A percentile compares a stretch with the other conserved stretches of the same genome.
Conservation (phyloP, 2,329 filamentous ascomycete species). For the Curvularia sp. region DNA sequence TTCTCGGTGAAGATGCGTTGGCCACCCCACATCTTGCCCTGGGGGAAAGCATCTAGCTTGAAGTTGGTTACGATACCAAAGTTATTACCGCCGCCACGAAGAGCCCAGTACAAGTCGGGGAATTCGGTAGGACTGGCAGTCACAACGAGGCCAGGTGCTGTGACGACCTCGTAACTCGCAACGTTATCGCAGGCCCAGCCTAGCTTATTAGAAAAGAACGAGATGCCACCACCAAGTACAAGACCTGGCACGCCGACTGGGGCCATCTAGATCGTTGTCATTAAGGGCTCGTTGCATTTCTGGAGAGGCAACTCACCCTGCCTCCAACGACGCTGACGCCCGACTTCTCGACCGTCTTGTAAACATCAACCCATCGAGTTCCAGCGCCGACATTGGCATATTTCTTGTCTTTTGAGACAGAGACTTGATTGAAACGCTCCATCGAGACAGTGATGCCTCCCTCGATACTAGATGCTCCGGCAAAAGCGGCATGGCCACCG, state of each 20-base stretch:
- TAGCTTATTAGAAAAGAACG: conserved; percentile 31
- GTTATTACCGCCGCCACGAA: conserved; percentile 45
- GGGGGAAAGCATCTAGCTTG: conserved; percentile 22
- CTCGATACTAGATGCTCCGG: conserved; percentile 53
- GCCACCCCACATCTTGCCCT: conserved; percentile 24
- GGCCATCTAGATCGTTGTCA: conserved; percentile 24
- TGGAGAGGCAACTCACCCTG: conserved; percentile 38
- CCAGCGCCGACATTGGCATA: conserved; percentile 43
- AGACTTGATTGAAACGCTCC: conserved; percentile 40
- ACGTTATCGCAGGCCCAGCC: conserved; percentile 44
- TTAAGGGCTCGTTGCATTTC: not conserved
- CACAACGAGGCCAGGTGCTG: conserved; percentile 50
- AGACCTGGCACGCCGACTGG: conserved; percentile 46
- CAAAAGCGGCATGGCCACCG: conserved; percentile 54
- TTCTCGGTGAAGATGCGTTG: conserved; percentile 25
- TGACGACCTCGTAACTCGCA: conserved; percentile 40
- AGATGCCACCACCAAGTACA: conserved; percentile 39
- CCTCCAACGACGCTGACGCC: conserved; percentile 44
- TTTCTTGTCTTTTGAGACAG: conserved; percentile 32
- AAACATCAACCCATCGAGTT: conserved; percentile 48
- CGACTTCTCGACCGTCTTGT: conserved; percentile 34
- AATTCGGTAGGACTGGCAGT: conserved; percentile 33
- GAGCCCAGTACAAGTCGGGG: conserved; percentile 49
- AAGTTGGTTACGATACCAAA: conserved; percentile 47
- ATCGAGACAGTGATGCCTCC: conserved; percentile 56